Conservation (phyloP, 371 early-diverging fungal genomes). For the Mucor sp. region DNA sequence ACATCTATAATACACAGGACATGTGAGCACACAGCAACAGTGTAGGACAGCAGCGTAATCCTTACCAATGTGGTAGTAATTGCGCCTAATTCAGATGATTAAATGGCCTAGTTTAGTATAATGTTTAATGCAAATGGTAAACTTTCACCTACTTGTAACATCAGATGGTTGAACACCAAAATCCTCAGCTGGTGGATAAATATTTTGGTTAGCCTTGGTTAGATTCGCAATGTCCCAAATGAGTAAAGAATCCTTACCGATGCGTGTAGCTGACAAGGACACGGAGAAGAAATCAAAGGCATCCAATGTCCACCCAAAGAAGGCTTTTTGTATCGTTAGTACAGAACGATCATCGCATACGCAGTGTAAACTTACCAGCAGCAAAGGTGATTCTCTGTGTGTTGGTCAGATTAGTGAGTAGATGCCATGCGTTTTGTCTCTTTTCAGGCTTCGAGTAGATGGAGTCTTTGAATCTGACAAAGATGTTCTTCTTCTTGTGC, state of each 20-base stretch:
- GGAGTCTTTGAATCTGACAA: conserved; percentile 24
- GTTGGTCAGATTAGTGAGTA: conserved; percentile 36
- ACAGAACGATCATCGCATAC: neutral
- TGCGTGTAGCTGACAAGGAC: conserved; percentile 45
- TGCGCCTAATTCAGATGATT: conserved; percentile 30
- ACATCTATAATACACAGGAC: conserved; percentile 43
- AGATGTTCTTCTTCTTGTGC: conserved; percentile 11
- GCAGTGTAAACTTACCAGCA: conserved; percentile 30
- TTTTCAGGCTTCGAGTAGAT: conserved; percentile 39
- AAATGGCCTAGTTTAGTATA: conserved; percentile 7
- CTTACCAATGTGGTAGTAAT: conserved; percentile 47
- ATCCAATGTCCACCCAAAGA: conserved; percentile 76
- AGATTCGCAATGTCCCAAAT: neutral
- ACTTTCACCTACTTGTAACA: conserved; percentile 48
- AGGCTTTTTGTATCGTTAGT: conserved; percentile 36
- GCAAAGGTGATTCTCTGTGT: conserved; percentile 45
- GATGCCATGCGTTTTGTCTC: conserved; percentile 35
- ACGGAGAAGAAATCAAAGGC: conserved; percentile 75
- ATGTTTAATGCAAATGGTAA: neutral
- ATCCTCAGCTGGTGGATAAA: conserved; percentile 43
- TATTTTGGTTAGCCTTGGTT: neutral
- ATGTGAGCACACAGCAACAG: too few species aligned
- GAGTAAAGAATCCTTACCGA: conserved; percentile 27
- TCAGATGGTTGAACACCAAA: conserved; percentile 57
- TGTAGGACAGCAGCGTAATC: neutral